Base-by-base conservation (phyloP, 192 early-diverging fungal species). In the Backusella sp. region DNA sequence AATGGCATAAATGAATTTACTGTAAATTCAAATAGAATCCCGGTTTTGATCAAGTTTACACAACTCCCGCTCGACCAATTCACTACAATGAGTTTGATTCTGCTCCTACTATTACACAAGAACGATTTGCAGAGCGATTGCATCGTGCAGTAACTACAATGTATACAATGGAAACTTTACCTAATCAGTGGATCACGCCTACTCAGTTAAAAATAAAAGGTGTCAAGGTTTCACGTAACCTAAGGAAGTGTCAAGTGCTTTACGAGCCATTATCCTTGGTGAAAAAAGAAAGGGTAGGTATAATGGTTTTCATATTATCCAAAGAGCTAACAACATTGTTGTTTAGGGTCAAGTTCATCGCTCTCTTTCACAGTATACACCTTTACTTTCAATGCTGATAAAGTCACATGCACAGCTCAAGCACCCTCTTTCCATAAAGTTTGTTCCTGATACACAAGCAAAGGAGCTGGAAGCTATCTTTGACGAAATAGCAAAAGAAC, bases 51-150 rank as follows among this genome's bases (percentile, higher is more conserved):
- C 69, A 77, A 11, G 19, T 73, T 15, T 73, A 78, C 17, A 78
- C 70, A 5, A 21, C 72, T 53, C 37, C 70, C 11, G 68, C 77
- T n/a, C 42, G 77, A 42, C 52, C 77, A 39, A 39, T 78, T 14
- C 26, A 73, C 28, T 46, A 19, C 14, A 70, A 76, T 19, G 77
- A 79, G 59, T 81, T 74, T 42, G 76, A 77, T 66, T 67, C 66
- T 9, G 35, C 80, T 41, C 80, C 80, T 4, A 77, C 80, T 3
- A 72, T 81, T 68, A 37, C 73, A 53, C 80, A 81, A 67, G 76
- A 77, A 77, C 72, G 76, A 17, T 56, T 77, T 68, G 76, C 80
- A 15, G 68, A 76, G 32, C 76, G 80, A 8, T 72, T 81, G 28
- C 73, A 81, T 19, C 76, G 80, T 41, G 80, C 80, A 35, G 37